Evolutionary conservation across 2,329 filamentous ascomycete genomes (phyloP).

Genomic region (Aspergillus uvarum): DNA sequence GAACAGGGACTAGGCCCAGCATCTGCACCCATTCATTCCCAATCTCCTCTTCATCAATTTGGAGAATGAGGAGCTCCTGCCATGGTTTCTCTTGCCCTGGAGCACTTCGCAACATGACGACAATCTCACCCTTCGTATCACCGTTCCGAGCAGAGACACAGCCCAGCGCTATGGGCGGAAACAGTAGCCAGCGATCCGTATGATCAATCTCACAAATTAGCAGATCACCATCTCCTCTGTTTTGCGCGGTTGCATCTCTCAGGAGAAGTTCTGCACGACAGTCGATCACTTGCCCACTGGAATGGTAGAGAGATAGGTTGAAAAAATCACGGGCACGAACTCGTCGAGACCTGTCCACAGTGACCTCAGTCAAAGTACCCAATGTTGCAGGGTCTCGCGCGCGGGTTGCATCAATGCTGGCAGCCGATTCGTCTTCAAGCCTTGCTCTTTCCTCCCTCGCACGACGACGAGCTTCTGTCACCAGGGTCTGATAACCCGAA

Average conservation of each 20-base stretch:
- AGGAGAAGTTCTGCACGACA: constrained; percentile 86
- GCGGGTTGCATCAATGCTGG: constrained; percentile 75
- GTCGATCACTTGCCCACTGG: constrained; percentile 83
- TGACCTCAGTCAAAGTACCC: constrained; percentile 66
- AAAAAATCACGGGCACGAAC: constrained; percentile 91
- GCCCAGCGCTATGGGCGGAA: constrained; percentile 76
- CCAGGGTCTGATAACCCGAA: constrained; percentile 67
- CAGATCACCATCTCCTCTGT: constrained; percentile 73
- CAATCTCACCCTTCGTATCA: constrained; percentile 68
- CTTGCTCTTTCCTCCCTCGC: constrained; percentile 71
- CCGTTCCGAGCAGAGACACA: constrained; percentile 78
- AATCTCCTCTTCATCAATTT: constrained; percentile 72
- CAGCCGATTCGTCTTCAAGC: constrained; percentile 82
- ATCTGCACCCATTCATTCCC: constrained; percentile 85
- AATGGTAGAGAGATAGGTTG: constrained; percentile 79
- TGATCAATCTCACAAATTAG: constrained; percentile 87
- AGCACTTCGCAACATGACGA: constrained; percentile 81
- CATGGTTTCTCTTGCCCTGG: constrained; percentile 65
- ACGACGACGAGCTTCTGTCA: constrained; percentile 72
- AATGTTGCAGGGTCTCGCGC: constrained; percentile 77
- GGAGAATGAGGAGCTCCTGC: constrained; percentile 80
- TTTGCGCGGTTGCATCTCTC: constrained; percentile 72
- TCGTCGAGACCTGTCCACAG: constrained; percentile 73
- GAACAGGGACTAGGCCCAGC: constrained; percentile 65
- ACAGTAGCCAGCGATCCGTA: constrained; percentile 77